A percentile compares a stretch with the other conserved stretches of the same genome.
These are phyloP conservation scores for Backusella circina DNA, from an alignment of 192 early-diverging fungal species.

Conservation along the genomic window DNA sequence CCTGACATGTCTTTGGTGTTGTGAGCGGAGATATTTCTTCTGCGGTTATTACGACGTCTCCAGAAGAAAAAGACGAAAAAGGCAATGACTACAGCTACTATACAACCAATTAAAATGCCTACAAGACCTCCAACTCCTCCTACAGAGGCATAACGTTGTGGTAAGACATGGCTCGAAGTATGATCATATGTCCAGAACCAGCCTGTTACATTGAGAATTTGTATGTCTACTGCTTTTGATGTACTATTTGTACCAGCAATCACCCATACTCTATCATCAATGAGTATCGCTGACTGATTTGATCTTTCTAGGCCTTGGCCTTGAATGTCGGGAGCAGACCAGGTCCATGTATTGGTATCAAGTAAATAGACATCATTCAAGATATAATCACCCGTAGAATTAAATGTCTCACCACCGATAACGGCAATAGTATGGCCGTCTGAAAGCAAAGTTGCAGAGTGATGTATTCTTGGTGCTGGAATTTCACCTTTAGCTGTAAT, in stretches of 20 bases:
- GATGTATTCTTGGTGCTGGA: conserved; percentile 9
- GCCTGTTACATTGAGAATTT: conserved; percentile 3
- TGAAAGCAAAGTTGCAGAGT: conserved; percentile 2
- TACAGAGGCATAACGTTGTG: neutral
- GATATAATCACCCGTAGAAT: neutral
- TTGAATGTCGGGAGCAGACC: neutral
- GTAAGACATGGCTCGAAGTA: neutral
- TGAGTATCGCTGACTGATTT: conserved; percentile 9
- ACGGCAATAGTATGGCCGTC: conserved; percentile 12
- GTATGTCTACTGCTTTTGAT: conserved; percentile 12
- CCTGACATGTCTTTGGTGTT: neutral
- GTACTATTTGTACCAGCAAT: conserved; percentile 11
- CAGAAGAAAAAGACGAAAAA: neutral
- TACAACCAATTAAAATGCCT: neutral
- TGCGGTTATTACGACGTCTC: neutral
- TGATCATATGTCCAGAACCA: conserved; percentile 3
- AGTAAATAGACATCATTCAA: conserved; percentile 13
- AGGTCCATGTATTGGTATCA: conserved; percentile 9
- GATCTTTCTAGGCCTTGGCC: neutral
- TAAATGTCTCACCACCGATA: conserved; percentile 5
- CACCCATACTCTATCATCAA: neutral
- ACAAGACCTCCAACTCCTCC: conserved; percentile 7
- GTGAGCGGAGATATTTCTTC: neutral
- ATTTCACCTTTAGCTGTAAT: conserved; percentile 5
- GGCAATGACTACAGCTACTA: neutral